Evolutionary conservation across 2,329 filamentous ascomycete genomes (phyloP).

Genomic region (Aspergillus fijiensis): DNA sequence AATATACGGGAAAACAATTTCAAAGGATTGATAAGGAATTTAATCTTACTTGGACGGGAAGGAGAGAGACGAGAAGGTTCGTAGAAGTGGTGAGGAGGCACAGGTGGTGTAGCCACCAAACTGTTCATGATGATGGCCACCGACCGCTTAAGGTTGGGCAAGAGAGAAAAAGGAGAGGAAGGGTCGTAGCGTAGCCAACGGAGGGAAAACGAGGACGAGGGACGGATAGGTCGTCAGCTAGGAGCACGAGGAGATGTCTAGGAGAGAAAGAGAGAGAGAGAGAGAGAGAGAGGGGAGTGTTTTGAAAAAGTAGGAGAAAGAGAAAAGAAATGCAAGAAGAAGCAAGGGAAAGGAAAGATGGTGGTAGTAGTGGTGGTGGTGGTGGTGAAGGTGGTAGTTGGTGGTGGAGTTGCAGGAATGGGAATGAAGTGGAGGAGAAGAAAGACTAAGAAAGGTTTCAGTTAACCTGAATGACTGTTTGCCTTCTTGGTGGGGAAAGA

Average conservation of each 20-base stretch:
- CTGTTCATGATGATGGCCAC: conserved; percentile 58
- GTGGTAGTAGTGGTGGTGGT: too few species aligned
- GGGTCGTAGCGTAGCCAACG: conserved; percentile 14
- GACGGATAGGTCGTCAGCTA: conserved; percentile 9
- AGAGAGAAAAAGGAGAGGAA: conserved; percentile 22
- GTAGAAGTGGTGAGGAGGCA: conserved; percentile 62
- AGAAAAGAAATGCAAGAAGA: conserved; percentile 9
- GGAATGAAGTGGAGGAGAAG: conserved; percentile 7
- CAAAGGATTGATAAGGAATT: conserved; percentile 10
- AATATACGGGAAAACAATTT: not conserved
- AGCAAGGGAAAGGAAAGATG: conserved; percentile 11
- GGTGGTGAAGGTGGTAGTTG: too few species aligned
- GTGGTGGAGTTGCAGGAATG: conserved; percentile 9
- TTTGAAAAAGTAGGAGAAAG: not conserved
- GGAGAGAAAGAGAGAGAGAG: not conserved
- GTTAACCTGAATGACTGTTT: not conserved
- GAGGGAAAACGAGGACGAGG: conserved; percentile 5
- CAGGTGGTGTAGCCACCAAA: conserved; percentile 57
- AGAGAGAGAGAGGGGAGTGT: not conserved
- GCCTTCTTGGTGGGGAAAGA: conserved; percentile 5
- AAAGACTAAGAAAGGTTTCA: conserved; percentile 6
- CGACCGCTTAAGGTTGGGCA: conserved; percentile 31
- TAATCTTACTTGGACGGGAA: conserved; percentile 56
- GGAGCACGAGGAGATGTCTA: conserved; percentile 16
- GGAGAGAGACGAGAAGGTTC: conserved; percentile 60